Evolutionary conservation across 1,284 basidiomycete genomes (phyloP).

Genomic region (Phlebopus sp.): DNA sequence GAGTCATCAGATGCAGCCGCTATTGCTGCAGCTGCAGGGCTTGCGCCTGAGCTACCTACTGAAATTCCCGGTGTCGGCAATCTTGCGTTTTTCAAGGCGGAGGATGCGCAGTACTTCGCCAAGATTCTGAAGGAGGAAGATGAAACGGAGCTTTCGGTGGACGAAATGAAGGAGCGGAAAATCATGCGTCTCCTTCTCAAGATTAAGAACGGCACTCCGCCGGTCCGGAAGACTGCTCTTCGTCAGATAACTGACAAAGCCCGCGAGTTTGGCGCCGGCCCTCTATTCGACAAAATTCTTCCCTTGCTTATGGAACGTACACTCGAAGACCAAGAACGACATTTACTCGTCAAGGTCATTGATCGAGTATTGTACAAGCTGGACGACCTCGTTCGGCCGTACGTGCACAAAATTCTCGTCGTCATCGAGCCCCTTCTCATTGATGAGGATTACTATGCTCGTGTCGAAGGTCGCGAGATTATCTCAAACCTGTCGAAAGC

Average conservation of each 20-base stretch:
- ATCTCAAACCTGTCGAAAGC: constrained; percentile 99
- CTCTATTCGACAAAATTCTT: constrained; percentile 99
- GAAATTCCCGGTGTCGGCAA: constrained; percentile 98
- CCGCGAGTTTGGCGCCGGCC: constrained; percentile 96
- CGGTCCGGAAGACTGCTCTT: constrained; percentile 95
- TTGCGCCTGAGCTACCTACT: constrained; percentile 94
- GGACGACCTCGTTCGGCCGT: constrained; percentile 97
- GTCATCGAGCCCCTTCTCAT: constrained; percentile 99
- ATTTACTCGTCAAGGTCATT: constrained; percentile 98
- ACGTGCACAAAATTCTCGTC: constrained; percentile 99
- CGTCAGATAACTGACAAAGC: constrained; percentile 99
- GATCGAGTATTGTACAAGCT: constrained; percentile 99
- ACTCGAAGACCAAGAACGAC: constrained; percentile 97
- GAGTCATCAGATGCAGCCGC: constrained; percentile 89
- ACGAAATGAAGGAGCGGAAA: constrained; percentile 99
- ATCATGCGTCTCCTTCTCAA: constrained; percentile 99
- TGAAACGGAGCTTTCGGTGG: constrained; percentile 92
- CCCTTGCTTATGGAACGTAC: constrained; percentile 99
- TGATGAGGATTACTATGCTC: constrained; percentile 99
- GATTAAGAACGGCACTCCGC: constrained; percentile 99
- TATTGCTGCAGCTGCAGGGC: constrained; percentile 83
- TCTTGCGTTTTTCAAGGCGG: constrained; percentile 96
- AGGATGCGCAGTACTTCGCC: constrained; percentile 97
- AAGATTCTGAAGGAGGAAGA: constrained; percentile 96
- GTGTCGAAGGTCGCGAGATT: constrained; percentile 98